Percentiles rank a stretch among this genome's conserved stretches.
phyloP scores from a whole-genome alignment of 208 protist species.

The Leishmania major region DNA sequence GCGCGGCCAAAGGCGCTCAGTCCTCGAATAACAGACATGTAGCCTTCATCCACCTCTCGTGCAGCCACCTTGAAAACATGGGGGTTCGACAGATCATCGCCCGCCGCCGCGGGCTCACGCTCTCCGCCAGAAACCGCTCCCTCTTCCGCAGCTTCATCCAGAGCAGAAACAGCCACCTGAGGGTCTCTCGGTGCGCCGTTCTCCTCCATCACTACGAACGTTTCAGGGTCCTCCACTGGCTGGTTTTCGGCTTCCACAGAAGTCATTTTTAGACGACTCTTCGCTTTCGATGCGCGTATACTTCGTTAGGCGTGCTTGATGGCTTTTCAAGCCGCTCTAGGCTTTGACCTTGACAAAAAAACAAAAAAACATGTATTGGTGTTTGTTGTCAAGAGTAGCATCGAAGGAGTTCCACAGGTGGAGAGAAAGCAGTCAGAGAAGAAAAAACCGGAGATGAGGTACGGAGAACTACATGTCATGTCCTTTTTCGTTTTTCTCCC shows the following conservation, averaged over 20 bases:
- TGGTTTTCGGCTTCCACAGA: slow-evolving; percentile 14
- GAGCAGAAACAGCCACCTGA: not conserved
- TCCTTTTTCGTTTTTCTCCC: not conserved
- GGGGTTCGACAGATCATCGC: slow-evolving; percentile 22
- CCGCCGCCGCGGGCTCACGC: not conserved
- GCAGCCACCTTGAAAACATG: slow-evolving; percentile 38
- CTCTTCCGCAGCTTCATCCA: slow-evolving; percentile 8
- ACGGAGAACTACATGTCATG: not conserved
- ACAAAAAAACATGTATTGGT: not conserved
- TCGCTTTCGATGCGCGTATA: not conserved
- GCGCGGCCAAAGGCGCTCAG: slow-evolving; percentile 46
- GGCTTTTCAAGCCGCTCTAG: not conserved
- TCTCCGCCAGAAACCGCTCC: not conserved
- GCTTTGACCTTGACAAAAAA: not conserved
- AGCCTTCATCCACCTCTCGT: slow-evolving; percentile 49
- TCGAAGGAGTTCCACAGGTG: not conserved
- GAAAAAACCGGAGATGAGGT: not conserved
- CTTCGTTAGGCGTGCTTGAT: not conserved
- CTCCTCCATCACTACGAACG: slow-evolving; percentile 1
- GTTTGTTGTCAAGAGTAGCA: not conserved
- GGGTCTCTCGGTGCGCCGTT: not conserved
- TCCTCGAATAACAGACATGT: slow-evolving; percentile 48
- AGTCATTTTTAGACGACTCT: slow-evolving; percentile 8
- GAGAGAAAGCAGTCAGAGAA: not conserved
- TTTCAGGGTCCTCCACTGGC: slow-evolving; percentile 2